Evolutionary conservation across 169 alveolate species (phyloP), one percentile per base, ranked within the genome.

Genomic region (Plasmodium vivax): DNA sequence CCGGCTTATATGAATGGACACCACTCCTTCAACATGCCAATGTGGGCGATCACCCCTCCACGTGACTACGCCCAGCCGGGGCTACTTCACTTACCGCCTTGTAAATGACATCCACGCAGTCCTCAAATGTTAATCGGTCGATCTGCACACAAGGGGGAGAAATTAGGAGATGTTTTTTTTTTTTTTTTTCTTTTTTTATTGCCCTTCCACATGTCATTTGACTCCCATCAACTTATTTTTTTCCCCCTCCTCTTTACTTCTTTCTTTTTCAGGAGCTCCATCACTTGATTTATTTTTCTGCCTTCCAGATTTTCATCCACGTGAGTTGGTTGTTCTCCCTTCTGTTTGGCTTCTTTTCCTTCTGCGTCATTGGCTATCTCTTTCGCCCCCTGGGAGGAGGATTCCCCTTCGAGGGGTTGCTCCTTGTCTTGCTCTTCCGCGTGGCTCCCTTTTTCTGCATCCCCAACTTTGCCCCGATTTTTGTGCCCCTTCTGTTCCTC

Each of bases 31-130:
- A 19, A 36, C 41, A 81, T 23, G 75, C 6, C 6, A 5, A 81
- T 12, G 51, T 19, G n/a, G 32, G 51, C 47, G 56, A 4, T 7
- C 6, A 43, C 45, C 71, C 71, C n/a, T 43, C 41, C 36, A 32
- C 4, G 73, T 12, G 56, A 12, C 58, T 80, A 41, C 38, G 51
- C 14, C 14, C 30, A 41, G 16, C 16, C 27, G 8, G 9, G 27
- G 10, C 14, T 58, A 14, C 43, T 45, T 30, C n/a, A 73, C 43
- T 87, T 87, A 87, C 93, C 93, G 72, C 79, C 51, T 87, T 87
- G 93, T 87, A 87, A 38, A 87, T 87, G 71, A 87, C 82, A 75
- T 87, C 93, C 38, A 87, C 36, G 47, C 93, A 87, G 2, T 87
- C 85, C 82, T 87, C 84, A 36, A 75, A 75, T 4, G 27, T 51